Conservation (phyloP, 2,329 filamentous ascomycete genomes). For the Trichoderma afroharzianum region DNA sequence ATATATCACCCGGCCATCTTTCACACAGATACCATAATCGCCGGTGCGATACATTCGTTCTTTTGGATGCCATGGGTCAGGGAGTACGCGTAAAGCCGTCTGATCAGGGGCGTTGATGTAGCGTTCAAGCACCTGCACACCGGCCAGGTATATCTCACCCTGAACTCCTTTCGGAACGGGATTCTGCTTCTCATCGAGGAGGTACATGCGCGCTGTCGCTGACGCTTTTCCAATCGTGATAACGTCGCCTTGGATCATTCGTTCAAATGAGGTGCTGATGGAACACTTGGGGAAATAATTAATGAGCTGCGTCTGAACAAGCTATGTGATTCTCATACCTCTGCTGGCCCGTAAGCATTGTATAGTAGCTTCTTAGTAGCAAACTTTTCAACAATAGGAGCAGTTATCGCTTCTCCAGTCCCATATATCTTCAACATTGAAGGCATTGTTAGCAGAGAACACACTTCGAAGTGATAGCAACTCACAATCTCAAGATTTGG, state of each 20-base stretch:
- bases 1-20: background rate
- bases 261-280: constrained; percentile 1
- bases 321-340: background rate
- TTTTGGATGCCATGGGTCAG: background rate
- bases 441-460: background rate
- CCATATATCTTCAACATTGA: background rate
- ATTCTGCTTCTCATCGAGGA: constrained; percentile 4
- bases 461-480: background rate
- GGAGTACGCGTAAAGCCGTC: background rate
- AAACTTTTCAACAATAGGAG: background rate
- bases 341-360: constrained; percentile 16
- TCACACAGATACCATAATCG: background rate
- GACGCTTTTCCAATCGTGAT: background rate
- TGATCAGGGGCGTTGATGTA: constrained; percentile 11
- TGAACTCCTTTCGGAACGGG: background rate
- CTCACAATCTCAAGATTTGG: constrained; percentile 6
- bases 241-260: constrained; percentile 7
- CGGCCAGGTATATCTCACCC: constrained; percentile 6
- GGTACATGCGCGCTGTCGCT: constrained; percentile 7
- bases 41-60: constrained; percentile 12
- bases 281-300: background rate
- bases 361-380: background rate
- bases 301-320: background rate
- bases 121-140: background rate
- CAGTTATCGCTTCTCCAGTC: background rate